Evolutionary conservation across 1,284 basidiomycete genomes (phyloP).

Genomic region (Entoloma clypeatum): DNA sequence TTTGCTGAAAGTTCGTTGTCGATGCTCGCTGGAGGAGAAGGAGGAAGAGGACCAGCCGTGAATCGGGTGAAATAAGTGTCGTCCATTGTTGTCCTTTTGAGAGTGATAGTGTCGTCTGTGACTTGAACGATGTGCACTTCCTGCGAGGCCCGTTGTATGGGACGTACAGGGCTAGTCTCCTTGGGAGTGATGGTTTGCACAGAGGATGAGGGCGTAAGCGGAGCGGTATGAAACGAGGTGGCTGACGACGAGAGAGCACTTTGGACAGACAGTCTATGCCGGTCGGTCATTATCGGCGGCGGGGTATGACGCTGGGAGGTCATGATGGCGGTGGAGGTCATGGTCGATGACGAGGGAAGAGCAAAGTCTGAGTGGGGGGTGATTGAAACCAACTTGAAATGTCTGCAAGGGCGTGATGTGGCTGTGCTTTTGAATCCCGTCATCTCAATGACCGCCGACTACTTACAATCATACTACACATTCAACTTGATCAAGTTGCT

Average conservation of each 20-base stretch:
- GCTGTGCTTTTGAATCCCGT: too few relatives aligned
- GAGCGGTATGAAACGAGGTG: constrained; percentile 27
- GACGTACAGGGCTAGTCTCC: constrained; percentile 33
- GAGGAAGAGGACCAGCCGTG: constrained; percentile 52
- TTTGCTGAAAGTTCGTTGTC: constrained; percentile 24
- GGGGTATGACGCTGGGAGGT: constrained; percentile 13
- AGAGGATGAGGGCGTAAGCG: constrained; percentile 30
- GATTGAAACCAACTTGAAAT: not conserved
- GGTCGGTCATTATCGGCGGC: constrained; percentile 13
- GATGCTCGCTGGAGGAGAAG: constrained; percentile 62
- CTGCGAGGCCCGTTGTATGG: constrained; percentile 30
- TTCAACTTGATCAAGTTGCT: too few relatives aligned
- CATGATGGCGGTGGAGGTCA: constrained; percentile 13
- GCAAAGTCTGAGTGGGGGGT: constrained; percentile 4
- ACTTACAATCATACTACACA: too few relatives aligned
- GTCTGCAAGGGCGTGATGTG: not conserved
- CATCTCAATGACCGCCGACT: too few relatives aligned
- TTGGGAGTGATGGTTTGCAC: constrained; percentile 27
- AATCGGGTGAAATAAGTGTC: constrained; percentile 36
- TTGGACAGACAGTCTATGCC: constrained; percentile 9
- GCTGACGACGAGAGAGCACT: constrained; percentile 23
- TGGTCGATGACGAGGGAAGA: not conserved
- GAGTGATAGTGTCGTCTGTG: constrained; percentile 41
- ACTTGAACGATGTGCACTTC: constrained; percentile 53
- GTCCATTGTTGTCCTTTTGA: constrained; percentile 38